Evolutionary conservation across 106 monocot genomes (phyloP).

Genomic region (Acanthochlamys bracteata): DNA sequence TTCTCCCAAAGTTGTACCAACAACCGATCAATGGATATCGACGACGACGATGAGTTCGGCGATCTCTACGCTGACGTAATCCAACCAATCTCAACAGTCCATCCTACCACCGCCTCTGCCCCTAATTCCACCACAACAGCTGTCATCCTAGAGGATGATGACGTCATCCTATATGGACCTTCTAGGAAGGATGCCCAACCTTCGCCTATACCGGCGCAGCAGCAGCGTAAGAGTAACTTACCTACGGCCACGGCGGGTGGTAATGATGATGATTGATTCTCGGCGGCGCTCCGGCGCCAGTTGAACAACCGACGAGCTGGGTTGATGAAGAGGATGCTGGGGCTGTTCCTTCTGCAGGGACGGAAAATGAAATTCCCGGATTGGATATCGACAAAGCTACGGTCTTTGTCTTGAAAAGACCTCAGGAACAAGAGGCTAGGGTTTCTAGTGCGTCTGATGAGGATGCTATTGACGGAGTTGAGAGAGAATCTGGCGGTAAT

Average conservation of each 20-base stretch:
- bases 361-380: not conserved
- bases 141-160: constrained; percentile 5
- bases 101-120: not conserved
- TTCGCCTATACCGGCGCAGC: not conserved
- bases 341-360: not conserved
- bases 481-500: not conserved
- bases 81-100: constrained; percentile 4
- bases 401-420: constrained; percentile 13
- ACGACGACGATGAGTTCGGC: constrained; percentile 72
- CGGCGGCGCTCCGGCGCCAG: constrained; percentile 14
- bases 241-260: constrained; percentile 8
- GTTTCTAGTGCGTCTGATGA: constrained; percentile 6
- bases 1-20: not conserved
- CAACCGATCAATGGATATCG: constrained; percentile 17
- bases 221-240: not conserved
- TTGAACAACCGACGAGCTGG: constrained; percentile 32
- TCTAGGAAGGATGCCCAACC: not conserved
- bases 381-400: constrained; percentile 5
- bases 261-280: constrained; percentile 47
- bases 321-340: constrained; percentile 30
- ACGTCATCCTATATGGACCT: not conserved
- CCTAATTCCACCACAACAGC: not conserved
- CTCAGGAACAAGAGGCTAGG: constrained; percentile 11
- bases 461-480: not conserved
- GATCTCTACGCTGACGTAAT: constrained; percentile 65